phyloP scores from a whole-genome alignment of 2,329 filamentous ascomycete genomes.

The Calonectria hongkongensis region DNA sequence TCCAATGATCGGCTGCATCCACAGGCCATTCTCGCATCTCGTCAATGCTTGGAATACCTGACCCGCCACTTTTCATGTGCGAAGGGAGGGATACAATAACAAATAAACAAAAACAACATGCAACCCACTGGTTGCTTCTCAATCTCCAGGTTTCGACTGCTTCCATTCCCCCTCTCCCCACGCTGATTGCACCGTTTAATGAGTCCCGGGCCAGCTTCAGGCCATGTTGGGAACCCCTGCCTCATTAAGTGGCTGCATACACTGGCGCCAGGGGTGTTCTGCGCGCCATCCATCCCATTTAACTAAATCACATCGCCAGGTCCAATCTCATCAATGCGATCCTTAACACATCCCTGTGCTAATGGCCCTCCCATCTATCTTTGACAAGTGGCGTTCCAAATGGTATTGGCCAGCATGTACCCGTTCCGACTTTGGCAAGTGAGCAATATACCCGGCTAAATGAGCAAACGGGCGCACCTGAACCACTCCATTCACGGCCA shows the following conservation, averaged over 20 bases:
- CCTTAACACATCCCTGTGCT: slow-evolving; percentile 44
- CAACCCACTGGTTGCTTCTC: slow-evolving; percentile 27
- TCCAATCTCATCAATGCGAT: slow-evolving; percentile 53
- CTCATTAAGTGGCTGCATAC: slow-evolving; percentile 58
- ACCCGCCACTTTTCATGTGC: slow-evolving; percentile 28
- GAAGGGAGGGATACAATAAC: slow-evolving; percentile 31
- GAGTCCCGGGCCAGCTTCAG: slow-evolving; percentile 49
- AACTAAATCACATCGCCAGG: slow-evolving; percentile 53
- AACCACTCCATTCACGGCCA: slow-evolving; percentile 13
- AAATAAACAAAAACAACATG: slow-evolving; percentile 34
- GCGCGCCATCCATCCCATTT: slow-evolving; percentile 55
- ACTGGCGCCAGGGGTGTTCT: slow-evolving; percentile 55
- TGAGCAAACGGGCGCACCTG: slow-evolving; percentile 14
- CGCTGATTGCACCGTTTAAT: slow-evolving; percentile 44
- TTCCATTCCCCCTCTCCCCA: slow-evolving; percentile 37
- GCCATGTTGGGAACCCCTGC: slow-evolving; percentile 54
- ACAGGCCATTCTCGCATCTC: slow-evolving; percentile 46
- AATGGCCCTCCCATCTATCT: slow-evolving; percentile 43
- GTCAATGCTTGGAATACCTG: slow-evolving; percentile 28
- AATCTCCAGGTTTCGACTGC: slow-evolving; percentile 29
- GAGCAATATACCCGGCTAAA: slow-evolving; percentile 21
- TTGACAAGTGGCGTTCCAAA: slow-evolving; percentile 46
- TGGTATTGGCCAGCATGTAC: slow-evolving; percentile 33
- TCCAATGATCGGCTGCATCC: slow-evolving; percentile 39
- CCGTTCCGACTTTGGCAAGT: slow-evolving; percentile 19